phyloP scores from a whole-genome alignment of 2,329 filamentous ascomycete genomes.

The Fusarium gaditjirri region DNA sequence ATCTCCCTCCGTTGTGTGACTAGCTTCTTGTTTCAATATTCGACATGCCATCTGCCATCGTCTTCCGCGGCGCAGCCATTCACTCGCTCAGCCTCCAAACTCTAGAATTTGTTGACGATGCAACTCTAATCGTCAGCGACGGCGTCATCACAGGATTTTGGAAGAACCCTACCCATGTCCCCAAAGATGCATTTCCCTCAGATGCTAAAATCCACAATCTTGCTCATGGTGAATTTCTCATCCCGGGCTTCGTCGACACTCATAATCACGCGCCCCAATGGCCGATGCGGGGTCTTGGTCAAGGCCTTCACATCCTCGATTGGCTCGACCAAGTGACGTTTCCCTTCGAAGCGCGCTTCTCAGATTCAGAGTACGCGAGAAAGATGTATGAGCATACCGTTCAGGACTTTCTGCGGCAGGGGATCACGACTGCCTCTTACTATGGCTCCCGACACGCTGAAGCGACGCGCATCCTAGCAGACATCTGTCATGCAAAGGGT shows the following conservation, averaged over 20 bases:
- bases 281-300: slow-evolving; percentile 59
- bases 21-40: accelerated
- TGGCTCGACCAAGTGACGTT: slow-evolving; percentile 75
- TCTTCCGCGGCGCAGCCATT: slow-evolving; percentile 7
- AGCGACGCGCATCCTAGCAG: slow-evolving; percentile 7
- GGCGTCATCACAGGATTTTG: slow-evolving; percentile 8
- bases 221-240: slow-evolving; percentile 27
- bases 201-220: not conserved
- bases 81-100: not conserved
- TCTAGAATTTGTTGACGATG: not conserved
- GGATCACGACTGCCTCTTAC: slow-evolving; percentile 19
- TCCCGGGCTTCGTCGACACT: slow-evolving; percentile 72
- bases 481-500: slow-evolving; percentile 2
- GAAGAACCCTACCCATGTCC: not conserved
- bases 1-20: accelerated
- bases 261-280: slow-evolving; percentile 74
- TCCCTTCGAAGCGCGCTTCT: slow-evolving; percentile 42
- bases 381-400: slow-evolving; percentile 15
- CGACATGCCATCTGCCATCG: not conserved
- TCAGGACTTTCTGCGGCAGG: slow-evolving; percentile 8
- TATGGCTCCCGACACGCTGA: slow-evolving; percentile 20
- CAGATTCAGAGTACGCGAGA: not conserved
- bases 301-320: slow-evolving; percentile 66
- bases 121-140: not conserved
- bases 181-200: not conserved